Conservation (phyloP, 2,329 filamentous ascomycete species). For the Hypomyces perniciosus region DNA sequence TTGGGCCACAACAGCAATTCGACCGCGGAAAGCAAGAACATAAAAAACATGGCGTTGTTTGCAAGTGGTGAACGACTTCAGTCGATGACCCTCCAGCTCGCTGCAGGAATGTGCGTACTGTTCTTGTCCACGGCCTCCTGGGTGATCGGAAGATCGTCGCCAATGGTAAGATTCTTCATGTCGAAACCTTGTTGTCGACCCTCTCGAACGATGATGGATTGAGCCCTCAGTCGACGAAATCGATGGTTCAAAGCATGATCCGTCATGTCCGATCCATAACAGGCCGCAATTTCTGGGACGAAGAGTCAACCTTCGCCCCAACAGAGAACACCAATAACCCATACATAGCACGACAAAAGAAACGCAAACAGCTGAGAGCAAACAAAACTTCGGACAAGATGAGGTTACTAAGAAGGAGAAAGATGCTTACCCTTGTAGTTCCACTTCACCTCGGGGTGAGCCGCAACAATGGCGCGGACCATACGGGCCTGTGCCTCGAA, state of each 20-base stretch:
- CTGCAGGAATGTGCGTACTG: conserved; percentile 28
- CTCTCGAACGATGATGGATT: conserved; percentile 33
- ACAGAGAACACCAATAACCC: background rate
- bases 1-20: no score
- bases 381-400: background rate
- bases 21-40: background rate
- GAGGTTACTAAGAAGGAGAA: conserved; percentile 6
- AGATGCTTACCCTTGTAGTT: conserved; percentile 54
- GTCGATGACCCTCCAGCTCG: background rate
- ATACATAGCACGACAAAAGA: background rate
- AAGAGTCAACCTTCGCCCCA: conserved; percentile 28
- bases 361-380: background rate
- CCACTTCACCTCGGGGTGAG: conserved; percentile 47
- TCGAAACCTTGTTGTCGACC: conserved; percentile 33
- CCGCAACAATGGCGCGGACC: conserved; percentile 55
- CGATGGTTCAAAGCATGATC: conserved; percentile 44
- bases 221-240: conserved; percentile 41
- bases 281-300: conserved; percentile 40
- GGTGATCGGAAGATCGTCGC: conserved; percentile 31
- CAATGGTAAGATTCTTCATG: conserved; percentile 36
- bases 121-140: conserved; percentile 34
- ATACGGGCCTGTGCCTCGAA: conserved; percentile 57
- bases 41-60: background rate
- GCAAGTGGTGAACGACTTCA: background rate
- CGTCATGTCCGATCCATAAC: conserved; percentile 46